Conservation (phyloP, 345 rosid species). For the Aegle marmelos region DNA sequence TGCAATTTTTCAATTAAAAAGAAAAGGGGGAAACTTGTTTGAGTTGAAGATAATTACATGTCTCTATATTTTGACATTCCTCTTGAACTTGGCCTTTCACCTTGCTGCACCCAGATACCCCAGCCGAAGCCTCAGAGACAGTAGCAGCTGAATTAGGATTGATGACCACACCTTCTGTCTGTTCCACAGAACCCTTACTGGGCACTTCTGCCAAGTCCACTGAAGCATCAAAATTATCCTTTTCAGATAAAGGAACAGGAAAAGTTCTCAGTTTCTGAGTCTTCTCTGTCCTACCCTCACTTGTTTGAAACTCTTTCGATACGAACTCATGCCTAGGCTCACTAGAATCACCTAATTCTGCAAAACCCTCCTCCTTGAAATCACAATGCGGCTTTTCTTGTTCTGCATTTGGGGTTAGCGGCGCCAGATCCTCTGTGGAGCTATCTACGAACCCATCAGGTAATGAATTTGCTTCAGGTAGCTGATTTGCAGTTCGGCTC, state of each 20-base stretch:
- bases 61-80: constrained; percentile 36
- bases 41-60: constrained; percentile 36
- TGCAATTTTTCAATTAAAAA: neutral
- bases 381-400: constrained; percentile 39
- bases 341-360: constrained; percentile 19
- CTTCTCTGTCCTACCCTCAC: constrained; percentile 36
- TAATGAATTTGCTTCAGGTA: constrained; percentile 87
- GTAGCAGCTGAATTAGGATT: constrained; percentile 14
- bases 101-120: constrained; percentile 27
- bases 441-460: constrained; percentile 94
- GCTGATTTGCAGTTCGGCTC: constrained; percentile 53
- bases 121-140: constrained; percentile 24
- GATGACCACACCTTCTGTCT: constrained; percentile 21
- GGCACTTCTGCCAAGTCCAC: constrained; percentile 32
- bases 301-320: constrained; percentile 24
- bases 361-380: constrained; percentile 25
- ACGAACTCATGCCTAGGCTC: constrained; percentile 13
- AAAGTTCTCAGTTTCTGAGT: constrained; percentile 48
- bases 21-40: neutral
- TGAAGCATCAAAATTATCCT: constrained; percentile 39
- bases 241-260: constrained; percentile 66
- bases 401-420: constrained; percentile 40
- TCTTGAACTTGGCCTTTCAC: constrained; percentile 36
- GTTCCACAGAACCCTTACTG: constrained; percentile 23
- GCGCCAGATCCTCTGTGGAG: constrained; percentile 51